Evolutionary conservation across 176 grass and related monocot species (phyloP).

Genomic region (Pontederia paniculata): DNA sequence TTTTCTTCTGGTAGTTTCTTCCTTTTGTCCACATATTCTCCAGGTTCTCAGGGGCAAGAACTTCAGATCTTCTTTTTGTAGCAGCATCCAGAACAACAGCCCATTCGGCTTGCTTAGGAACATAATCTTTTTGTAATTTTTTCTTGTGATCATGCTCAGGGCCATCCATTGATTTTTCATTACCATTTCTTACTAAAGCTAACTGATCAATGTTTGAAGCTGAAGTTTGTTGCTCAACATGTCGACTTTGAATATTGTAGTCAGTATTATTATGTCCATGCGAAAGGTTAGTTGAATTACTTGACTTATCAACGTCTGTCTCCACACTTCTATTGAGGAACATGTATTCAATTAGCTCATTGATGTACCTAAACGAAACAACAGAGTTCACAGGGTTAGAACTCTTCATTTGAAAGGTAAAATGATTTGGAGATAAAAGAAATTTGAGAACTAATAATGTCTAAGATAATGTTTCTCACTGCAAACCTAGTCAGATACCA

Average conservation of each 20-base stretch:
- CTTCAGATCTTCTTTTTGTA: conserved; percentile 74
- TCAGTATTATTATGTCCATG: conserved; percentile 26
- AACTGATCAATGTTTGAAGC: conserved; percentile 22
- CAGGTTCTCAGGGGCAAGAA: conserved; percentile 97
- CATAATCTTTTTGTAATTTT: conserved; percentile 1
- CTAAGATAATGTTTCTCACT: too few species aligned
- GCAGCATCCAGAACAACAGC: conserved; percentile 68
- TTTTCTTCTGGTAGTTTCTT: conserved; percentile 95
- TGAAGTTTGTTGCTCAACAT: conserved; percentile 26
- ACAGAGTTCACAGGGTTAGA: conserved; percentile 1
- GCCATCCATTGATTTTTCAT: conserved; percentile 22
- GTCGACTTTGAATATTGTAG: conserved; percentile 34
- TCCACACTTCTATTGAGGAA: conserved; percentile 47
- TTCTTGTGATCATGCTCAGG: conserved; percentile 8
- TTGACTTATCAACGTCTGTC: conserved; percentile 29
- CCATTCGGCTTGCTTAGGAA: conserved; percentile 59
- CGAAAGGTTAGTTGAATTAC: conserved; percentile 14
- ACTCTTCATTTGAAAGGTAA: not conserved
- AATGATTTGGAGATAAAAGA: not conserved
- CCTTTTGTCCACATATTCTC: conserved; percentile 99
- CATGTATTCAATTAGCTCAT: conserved; percentile 68
- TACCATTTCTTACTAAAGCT: conserved; percentile 24
- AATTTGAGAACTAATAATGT: too few species aligned
- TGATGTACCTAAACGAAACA: conserved; percentile 65
- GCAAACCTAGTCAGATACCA: too few species aligned